Conservation (phyloP, 495 filamentous ascomycete species). For the Xylaria nigripes region DNA sequence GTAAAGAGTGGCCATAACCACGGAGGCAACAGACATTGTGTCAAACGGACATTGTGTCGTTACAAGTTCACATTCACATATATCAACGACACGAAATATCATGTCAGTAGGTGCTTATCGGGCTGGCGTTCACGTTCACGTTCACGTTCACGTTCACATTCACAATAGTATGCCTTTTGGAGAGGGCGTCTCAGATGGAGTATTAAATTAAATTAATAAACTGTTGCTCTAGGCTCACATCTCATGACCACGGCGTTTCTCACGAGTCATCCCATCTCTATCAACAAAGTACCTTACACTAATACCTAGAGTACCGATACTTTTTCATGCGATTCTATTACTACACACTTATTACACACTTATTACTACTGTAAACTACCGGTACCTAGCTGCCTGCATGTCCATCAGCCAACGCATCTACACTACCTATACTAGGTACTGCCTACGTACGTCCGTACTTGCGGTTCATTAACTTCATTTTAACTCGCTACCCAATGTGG, state of each 20-base stretch:
- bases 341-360: too few relatives aligned
- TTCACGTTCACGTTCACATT: too few relatives aligned
- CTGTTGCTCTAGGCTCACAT: slow-evolving; percentile 2
- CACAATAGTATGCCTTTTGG: background rate
- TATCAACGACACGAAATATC: background rate
- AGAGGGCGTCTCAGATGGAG: background rate
- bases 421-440: too few relatives aligned
- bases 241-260: slow-evolving; percentile 9
- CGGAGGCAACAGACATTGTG: background rate
- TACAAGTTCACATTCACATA: background rate
- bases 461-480: too few relatives aligned
- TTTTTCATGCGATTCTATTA: background rate
- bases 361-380: too few relatives aligned
- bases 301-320: too few relatives aligned
- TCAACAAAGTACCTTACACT: too few relatives aligned
- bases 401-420: too few relatives aligned
- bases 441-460: too few relatives aligned
- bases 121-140: slow-evolving; percentile 1
- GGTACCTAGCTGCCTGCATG: too few relatives aligned
- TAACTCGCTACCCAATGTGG: too few relatives aligned
- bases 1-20: background rate
- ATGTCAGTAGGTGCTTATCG: background rate
- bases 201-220: background rate
- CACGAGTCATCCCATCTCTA: slow-evolving; percentile 1
- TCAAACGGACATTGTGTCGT: too few relatives aligned